Percentiles rank a stretch among this genome's conserved stretches.
Conservation (phyloP, 306 rosid genomes). For the Erythrophleum fordii region DNA sequence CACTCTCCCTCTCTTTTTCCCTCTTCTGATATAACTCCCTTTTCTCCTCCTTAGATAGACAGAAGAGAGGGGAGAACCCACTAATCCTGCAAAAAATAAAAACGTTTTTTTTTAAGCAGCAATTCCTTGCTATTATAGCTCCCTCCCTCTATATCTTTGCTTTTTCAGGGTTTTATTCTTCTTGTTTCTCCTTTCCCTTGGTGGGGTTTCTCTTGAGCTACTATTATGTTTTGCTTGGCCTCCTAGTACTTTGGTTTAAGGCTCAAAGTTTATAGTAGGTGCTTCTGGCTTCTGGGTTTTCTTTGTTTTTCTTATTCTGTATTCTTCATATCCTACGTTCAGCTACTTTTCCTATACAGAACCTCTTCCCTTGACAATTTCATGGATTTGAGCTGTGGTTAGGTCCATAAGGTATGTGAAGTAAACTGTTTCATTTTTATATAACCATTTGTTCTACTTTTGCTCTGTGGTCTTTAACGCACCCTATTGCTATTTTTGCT, state of each 20-base stretch:
- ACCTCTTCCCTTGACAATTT: neutral
- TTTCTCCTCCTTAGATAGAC: slow-evolving; percentile 35
- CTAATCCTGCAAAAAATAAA: slow-evolving; percentile 39
- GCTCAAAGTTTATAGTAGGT: neutral
- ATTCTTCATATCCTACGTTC: neutral
- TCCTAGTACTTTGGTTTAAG: neutral
- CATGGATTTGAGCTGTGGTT: slow-evolving; percentile 46
- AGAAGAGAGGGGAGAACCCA: slow-evolving; percentile 40
- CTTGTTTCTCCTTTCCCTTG: slow-evolving; percentile 27
- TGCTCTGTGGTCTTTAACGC: neutral
- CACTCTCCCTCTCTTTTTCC: neutral
- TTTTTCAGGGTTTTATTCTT: slow-evolving; percentile 30
- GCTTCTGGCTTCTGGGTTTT: neutral
- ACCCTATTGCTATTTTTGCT: neutral
- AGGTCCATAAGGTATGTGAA: slow-evolving; percentile 28
- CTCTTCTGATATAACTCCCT: neutral
- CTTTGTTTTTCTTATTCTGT: neutral
- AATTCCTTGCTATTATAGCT: slow-evolving; percentile 46
- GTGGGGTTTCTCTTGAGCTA: slow-evolving; percentile 33
- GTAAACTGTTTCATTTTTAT: neutral
- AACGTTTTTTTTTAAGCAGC: slow-evolving; percentile 14
- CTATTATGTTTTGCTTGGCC: neutral
- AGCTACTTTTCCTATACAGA: neutral
- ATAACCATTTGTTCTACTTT: neutral
- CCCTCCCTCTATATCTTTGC: slow-evolving; percentile 35